phyloP scores from a whole-genome alignment of 768 basidiomycete genomes.

The Wakefieldia striispora region DNA sequence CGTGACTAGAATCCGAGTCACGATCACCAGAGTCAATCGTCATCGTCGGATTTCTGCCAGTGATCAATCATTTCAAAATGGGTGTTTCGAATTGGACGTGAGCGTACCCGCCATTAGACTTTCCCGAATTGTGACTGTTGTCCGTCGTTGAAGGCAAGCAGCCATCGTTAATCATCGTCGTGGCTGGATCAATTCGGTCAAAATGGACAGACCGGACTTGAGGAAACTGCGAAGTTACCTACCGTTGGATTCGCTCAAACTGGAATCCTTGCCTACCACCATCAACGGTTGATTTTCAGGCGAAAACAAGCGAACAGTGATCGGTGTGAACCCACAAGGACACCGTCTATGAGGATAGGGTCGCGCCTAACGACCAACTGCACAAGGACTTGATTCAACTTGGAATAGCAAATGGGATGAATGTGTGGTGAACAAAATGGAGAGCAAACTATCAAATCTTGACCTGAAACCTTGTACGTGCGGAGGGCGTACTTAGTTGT shows the following conservation, averaged over 20 bases:
- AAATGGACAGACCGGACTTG: no score
- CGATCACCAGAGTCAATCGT: background rate
- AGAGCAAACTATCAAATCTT: background rate
- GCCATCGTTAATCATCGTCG: no score
- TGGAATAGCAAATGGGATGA: constrained; percentile 3
- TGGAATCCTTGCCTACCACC: background rate
- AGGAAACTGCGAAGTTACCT: no score
- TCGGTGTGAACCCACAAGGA: background rate
- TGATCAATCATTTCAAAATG: background rate
- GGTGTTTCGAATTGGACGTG: background rate
- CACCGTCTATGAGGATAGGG: constrained; percentile 19
- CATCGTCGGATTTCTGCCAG: background rate
- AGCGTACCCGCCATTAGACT: background rate
- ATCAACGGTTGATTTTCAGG: no score
- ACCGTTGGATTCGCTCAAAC: background rate
- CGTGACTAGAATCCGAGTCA: background rate
- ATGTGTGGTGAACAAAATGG: no score
- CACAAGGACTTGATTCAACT: constrained; percentile 3
- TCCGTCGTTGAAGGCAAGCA: no score
- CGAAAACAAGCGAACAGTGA: no score
- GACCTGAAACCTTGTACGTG: background rate
- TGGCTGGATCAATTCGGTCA: no score
- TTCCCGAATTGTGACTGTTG: no score
- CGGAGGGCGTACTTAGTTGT: no score
- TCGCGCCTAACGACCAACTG: background rate